Base-by-base conservation (phyloP, 306 rosid species). In the Vicia sativa region DNA sequence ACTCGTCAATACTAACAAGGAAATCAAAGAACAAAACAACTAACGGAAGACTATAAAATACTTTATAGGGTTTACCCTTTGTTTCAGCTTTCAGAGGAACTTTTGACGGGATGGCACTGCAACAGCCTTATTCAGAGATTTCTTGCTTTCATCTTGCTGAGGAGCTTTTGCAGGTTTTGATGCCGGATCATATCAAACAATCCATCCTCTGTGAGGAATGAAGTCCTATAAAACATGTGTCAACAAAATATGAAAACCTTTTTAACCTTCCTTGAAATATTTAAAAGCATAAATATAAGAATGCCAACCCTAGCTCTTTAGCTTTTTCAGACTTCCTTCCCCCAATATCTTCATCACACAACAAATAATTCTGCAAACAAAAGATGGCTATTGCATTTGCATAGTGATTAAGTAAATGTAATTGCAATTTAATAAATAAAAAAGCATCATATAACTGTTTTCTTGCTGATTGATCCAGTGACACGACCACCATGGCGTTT, bases 391-490 rank as follows among this genome's bases (percentile, higher is more conserved):
- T 76, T 45, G 72, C 37, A 46, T 60, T 76, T 45, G 72, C 37
- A 46, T 60, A 67, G 46, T 41, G 45, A 62, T 43, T 19, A 73
- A 31, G 21, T 11, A 29, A 79, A 67, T 61, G 37, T 65, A 73
- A 78, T 45, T 11, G 63, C 26, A 53, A 14, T 25, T 26, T 46
- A 48, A 65, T 46, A 13, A 67, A 34, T 34, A 34, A 34, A 34
- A 65, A 72, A 74, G 37, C 45, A 76, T 72, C 61, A 59, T 76
- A 48, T 66, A 34, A 90, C 99, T 63, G 97, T 90, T 86, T 82
- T 93, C 84, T 90, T 93, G 97, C 99, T 93, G 83, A 93, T 69
- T 69, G 97, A 90, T 82, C 90, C 95, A 45, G 99, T 93, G 64
- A 93, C 79, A 67, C 99, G 95, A 39, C 97, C 99, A 64, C 97